Percentiles rank a stretch among this genome's conserved stretches.
Conservation (phyloP, 139 green algal species). For the Spirogloea muscicola region DNA sequence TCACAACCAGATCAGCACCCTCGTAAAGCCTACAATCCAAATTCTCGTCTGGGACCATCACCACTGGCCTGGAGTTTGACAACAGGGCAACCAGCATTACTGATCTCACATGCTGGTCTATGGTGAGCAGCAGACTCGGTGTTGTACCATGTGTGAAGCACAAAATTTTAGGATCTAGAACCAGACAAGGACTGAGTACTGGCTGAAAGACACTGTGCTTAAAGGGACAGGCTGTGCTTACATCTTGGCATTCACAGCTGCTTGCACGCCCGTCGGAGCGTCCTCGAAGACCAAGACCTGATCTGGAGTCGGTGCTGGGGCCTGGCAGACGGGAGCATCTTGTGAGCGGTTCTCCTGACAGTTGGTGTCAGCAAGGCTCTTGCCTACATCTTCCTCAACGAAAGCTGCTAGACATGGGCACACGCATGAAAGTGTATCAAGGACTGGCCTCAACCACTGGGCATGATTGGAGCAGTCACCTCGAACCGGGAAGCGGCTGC, state of each 20-base stretch:
- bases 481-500: constrained; percentile 53
- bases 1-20: constrained; percentile 43
- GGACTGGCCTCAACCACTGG: not conserved
- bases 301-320: constrained; percentile 4
- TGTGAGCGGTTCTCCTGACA: not conserved
- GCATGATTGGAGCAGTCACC: not conserved
- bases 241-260: constrained; percentile 29
- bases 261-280: constrained; percentile 55
- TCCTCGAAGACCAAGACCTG: constrained; percentile 79
- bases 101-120: not conserved
- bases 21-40: constrained; percentile 34
- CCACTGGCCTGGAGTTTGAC: constrained; percentile 41
- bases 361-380: not conserved
- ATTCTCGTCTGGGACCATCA: constrained; percentile 57
- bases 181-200: not conserved
- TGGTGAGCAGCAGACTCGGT: not conserved
- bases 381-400: not conserved
- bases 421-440: not conserved
- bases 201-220: not conserved
- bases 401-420: not conserved
- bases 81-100: not conserved
- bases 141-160: not conserved
- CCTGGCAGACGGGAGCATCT: not conserved
- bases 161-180: too few relatives aligned
- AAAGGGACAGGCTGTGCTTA: constrained; percentile 35